Percentiles rank a stretch among this genome's conserved stretches.
Evolutionary conservation across 2,329 filamentous ascomycete species (phyloP).

Genomic region (Cladobotryum mycophilum): DNA sequence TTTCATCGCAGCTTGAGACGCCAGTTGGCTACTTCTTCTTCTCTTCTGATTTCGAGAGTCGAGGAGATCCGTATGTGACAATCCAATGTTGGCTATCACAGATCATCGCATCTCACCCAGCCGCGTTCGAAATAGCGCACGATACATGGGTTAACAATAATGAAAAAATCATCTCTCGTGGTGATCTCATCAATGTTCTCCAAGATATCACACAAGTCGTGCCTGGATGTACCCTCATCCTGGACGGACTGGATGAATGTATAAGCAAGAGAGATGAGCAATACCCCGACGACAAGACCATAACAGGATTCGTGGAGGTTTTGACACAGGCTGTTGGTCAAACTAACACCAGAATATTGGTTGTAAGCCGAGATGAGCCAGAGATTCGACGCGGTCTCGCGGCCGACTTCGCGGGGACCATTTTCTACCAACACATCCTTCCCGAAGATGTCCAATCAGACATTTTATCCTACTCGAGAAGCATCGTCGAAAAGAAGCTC

Average conservation of each 20-base stretch:
- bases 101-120: conserved; percentile 5
- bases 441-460: conserved; percentile 20
- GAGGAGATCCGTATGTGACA: conserved; percentile 19
- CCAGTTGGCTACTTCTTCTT: conserved; percentile 27
- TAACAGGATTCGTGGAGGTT: conserved; percentile 15
- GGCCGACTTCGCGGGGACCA: neutral
- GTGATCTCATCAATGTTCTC: conserved; percentile 17
- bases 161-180: conserved; percentile 12
- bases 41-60: conserved; percentile 21
- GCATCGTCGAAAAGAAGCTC: conserved; percentile 24
- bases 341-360: conserved; percentile 18
- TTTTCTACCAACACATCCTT: conserved; percentile 15
- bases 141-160: neutral
- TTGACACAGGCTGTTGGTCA: conserved; percentile 7
- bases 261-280: neutral
- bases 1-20: neutral
- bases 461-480: conserved; percentile 16
- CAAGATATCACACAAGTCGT: conserved; percentile 7
- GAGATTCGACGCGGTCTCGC: conserved; percentile 16
- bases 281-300: conserved; percentile 1
- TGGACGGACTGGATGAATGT: conserved; percentile 33
- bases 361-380: conserved; percentile 21
- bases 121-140: conserved; percentile 12
- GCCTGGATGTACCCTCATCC: conserved; percentile 18
- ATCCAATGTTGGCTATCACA: conserved; percentile 27